A percentile compares a stretch with the other conserved stretches of the same genome.
These are phyloP conservation scores for Tagetes patula DNA, from an alignment of 129 eudicot genomes.

Conservation along the genomic window DNA sequence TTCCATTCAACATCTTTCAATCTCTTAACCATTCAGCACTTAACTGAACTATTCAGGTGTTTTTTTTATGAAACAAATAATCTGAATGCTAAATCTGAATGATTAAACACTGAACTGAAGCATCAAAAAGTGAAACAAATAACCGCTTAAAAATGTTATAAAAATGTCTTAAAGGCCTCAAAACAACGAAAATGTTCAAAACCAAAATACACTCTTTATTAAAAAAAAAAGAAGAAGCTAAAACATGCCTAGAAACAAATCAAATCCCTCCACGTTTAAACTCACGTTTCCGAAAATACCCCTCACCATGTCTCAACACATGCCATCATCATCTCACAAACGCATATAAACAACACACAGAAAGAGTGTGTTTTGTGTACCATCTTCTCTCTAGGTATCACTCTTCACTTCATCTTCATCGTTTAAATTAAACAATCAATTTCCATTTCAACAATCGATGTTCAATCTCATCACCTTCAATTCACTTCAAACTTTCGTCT, in stretches of 20 bases:
- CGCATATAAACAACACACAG: constrained; percentile 4
- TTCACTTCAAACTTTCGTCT: neutral
- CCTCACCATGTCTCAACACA: constrained; percentile 15
- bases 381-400: constrained; percentile 25
- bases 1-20: too few relatives aligned
- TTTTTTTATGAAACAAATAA: too few relatives aligned
- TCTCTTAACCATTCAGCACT: too few relatives aligned
- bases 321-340: constrained; percentile 26
- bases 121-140: too few relatives aligned
- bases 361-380: neutral
- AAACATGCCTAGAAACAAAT: neutral
- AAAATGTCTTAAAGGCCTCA: too few relatives aligned
- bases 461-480: neutral
- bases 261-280: constrained; percentile 26
- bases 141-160: too few relatives aligned
- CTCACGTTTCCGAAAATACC: constrained; percentile 14
- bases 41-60: too few relatives aligned
- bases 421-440: neutral
- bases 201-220: neutral
- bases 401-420: constrained; percentile 8
- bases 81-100: too few relatives aligned
- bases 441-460: neutral
- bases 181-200: neutral
- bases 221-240: neutral
- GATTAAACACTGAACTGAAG: too few relatives aligned